These are phyloP conservation scores for Potentilla sterilis DNA, from an alignment of 306 rosid genomes.

Conservation along the genomic window DNA sequence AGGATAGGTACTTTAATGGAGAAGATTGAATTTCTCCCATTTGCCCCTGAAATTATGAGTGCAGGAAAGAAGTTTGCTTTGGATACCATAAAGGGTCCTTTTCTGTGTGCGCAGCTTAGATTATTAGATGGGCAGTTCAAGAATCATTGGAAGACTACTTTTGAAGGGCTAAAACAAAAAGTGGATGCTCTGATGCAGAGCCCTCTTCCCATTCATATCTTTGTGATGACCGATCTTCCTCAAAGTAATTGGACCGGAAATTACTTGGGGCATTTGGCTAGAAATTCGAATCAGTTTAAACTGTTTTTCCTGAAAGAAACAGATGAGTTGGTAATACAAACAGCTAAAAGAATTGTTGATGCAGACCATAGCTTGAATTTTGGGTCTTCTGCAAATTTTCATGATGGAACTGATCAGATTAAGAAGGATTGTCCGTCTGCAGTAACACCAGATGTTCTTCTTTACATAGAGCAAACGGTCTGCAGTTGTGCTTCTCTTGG, in stretches of 20 bases:
- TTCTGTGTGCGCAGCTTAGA: conserved; percentile 83
- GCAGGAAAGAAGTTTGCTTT: conserved; percentile 57
- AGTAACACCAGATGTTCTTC: conserved; percentile 57
- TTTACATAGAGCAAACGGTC: conserved; percentile 66
- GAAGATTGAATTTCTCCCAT: conserved; percentile 58
- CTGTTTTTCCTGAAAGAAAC: conserved; percentile 51
- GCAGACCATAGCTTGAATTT: conserved; percentile 49
- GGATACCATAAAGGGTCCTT: conserved; percentile 55
- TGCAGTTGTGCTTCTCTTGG: conserved; percentile 89
- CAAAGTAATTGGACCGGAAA: conserved; percentile 66
- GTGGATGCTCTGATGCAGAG: conserved; percentile 49
- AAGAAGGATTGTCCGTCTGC: conserved; percentile 48
- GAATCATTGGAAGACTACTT: conserved; percentile 78
- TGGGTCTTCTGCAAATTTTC: conserved; percentile 32
- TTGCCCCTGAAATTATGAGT: conserved; percentile 56
- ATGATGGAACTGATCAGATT: conserved; percentile 25
- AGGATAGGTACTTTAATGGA: conserved; percentile 51
- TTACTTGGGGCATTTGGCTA: conserved; percentile 63
- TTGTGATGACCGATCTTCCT: conserved; percentile 91
- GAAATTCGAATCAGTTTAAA: conserved; percentile 44
- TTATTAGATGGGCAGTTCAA: conserved; percentile 91
- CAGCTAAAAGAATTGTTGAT: conserved; percentile 50
- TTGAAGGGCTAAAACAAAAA: conserved; percentile 49
- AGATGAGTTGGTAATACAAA: conserved; percentile 46
- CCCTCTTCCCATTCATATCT: conserved; percentile 52